Base-by-base conservation (phyloP, 306 rosid genomes). In the Arachis hypogaea region DNA sequence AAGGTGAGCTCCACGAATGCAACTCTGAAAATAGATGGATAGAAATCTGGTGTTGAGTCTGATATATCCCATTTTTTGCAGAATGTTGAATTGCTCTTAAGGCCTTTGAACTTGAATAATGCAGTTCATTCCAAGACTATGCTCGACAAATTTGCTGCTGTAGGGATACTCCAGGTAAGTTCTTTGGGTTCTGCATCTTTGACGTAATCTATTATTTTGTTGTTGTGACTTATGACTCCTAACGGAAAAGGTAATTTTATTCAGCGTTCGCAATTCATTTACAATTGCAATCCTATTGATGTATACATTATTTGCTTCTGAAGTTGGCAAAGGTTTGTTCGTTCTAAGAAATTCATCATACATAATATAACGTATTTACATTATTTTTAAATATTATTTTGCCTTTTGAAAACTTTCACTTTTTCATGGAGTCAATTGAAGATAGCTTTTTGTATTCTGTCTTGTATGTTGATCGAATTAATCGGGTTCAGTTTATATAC, bases 61-160 rank as follows among this genome's bases (percentile, higher is more conserved):
- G 9, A 69, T 46, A 46, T 46, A 7, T 46, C 12, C 3, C 12
- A 50, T 65, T 50, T 52, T 52, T 71, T 28, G 43, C 88, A 93
- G 97, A 93, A 85, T 61, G 86, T 86, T 36, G 97, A 88, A 42
- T 62, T 82, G 68, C 72, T 89, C 68, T 41, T 91, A 56, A 81
- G 85, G 82, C 86, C 89, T 76, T 78, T 94, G 84, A 62, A 80
- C 49, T 30, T 89, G 67, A 72, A 57, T 43, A 80, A 64, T 73
- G 90, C 91, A 0, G 75, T 72, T 64, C 66, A 51, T 41, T 66
- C 83, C 38, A 94, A 91, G 84, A 85, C 93, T 28, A 84, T 91
- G 16, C 11, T 72, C 12, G 97, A 94, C 84, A 91, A 94, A 85
- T 91, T 94, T 82, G 96, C 98, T 68, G 97, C 98, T 36, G 96